Evolutionary conservation across 2,329 filamentous ascomycete species (phyloP).

Genomic region (Aplosporella prunicola): DNA sequence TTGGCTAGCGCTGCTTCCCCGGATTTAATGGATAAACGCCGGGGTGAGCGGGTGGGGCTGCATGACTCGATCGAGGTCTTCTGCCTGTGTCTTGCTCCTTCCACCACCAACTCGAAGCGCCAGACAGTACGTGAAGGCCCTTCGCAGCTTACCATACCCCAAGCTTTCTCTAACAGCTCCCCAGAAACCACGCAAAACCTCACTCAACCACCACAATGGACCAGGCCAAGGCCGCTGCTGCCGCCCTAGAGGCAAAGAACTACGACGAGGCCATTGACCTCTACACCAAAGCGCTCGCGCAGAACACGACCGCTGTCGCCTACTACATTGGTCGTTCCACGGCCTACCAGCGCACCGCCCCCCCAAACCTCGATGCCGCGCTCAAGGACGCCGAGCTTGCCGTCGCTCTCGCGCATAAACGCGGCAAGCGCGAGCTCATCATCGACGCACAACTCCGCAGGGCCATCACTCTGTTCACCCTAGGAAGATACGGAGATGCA

Average conservation of each 20-base stretch:
- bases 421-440: conserved; percentile 67
- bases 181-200: too few relatives aligned
- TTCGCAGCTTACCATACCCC: background rate
- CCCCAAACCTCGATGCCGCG: conserved; percentile 36
- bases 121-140: too few relatives aligned
- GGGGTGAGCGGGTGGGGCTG: too few relatives aligned
- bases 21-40: too few relatives aligned
- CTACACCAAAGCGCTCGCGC: conserved; percentile 56
- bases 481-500: conserved; percentile 66
- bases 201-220: conserved; percentile 33
- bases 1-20: background rate
- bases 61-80: too few relatives aligned
- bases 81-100: conserved; percentile 6
- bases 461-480: conserved; percentile 60
- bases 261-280: conserved; percentile 57
- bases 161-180: background rate
- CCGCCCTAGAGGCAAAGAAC: conserved; percentile 53
- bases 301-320: conserved; percentile 56
- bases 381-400: conserved; percentile 41
- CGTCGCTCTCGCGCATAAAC: conserved; percentile 56
- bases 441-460: conserved; percentile 74
- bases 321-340: conserved; percentile 80
- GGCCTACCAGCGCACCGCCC: conserved; percentile 57
- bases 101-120: conserved; percentile 2
- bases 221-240: conserved; percentile 44